phyloP scores from a whole-genome alignment of 345 rosid species.

The Lepidium sativum region DNA sequence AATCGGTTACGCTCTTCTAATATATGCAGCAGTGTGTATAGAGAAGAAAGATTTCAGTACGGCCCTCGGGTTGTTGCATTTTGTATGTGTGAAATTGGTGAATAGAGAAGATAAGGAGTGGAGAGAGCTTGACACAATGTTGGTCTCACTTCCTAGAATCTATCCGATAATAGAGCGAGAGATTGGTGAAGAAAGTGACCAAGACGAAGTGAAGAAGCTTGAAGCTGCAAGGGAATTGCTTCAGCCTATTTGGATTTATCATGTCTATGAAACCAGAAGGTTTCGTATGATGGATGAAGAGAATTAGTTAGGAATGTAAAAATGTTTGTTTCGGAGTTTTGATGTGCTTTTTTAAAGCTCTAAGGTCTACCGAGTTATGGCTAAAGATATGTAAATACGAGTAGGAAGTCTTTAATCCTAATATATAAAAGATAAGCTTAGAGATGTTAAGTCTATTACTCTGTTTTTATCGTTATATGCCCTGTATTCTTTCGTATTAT shows the following conservation, averaged over 20 bases:
- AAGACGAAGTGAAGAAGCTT: conserved; percentile 34
- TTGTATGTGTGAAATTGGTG: conserved; percentile 49
- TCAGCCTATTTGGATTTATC: conserved; percentile 80
- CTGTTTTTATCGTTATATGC: too few species aligned
- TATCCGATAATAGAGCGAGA: conserved; percentile 57
- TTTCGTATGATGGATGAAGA: conserved; percentile 43
- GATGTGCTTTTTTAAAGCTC: too few species aligned
- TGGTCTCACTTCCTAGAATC: conserved; percentile 48
- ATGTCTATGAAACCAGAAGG: conserved; percentile 69
- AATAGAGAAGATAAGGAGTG: conserved; percentile 54
- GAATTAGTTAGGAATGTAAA: conserved; percentile 14
- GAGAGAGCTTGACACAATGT: conserved; percentile 59
- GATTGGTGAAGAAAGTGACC: conserved; percentile 40
- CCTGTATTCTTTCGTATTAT: too few species aligned
- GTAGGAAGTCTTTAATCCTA: too few species aligned
- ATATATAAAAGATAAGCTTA: too few species aligned
- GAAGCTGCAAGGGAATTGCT: conserved; percentile 47
- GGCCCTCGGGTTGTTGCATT: conserved; percentile 52
- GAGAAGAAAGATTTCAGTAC: conserved; percentile 50
- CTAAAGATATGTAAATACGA: too few species aligned
- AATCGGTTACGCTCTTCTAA: conserved; percentile 51
- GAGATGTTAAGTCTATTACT: too few species aligned
- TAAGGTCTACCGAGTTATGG: too few species aligned
- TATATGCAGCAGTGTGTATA: conserved; percentile 40
- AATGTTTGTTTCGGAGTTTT: not conserved